These are phyloP conservation scores for Globisporangium middletonii DNA, from an alignment of 352 stramenopile genomes.

Conservation along the genomic window DNA sequence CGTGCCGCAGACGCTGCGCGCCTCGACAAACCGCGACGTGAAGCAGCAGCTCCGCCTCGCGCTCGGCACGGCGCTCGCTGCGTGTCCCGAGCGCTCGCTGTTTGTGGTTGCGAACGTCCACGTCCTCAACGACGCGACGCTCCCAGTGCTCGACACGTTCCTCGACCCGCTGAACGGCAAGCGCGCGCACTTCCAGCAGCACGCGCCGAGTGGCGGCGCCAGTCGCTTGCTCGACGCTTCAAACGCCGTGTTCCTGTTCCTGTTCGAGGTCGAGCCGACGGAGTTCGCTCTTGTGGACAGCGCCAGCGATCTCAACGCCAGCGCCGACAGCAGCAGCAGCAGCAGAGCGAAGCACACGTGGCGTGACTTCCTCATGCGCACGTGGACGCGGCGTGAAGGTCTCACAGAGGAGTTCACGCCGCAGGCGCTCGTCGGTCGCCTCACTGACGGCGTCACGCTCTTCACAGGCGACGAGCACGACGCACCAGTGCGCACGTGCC, in stretches of 20 bases:
- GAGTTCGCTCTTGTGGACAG: background rate
- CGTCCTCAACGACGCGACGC: conserved; percentile 28
- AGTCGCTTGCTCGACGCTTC: conserved; percentile 42
- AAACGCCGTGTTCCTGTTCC: conserved; percentile 54
- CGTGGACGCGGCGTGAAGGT: conserved; percentile 30
- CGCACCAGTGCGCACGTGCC: conserved; percentile 9
- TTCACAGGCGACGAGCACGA: conserved; percentile 4
- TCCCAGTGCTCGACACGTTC: conserved; percentile 63
- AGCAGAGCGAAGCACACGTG: conserved; percentile 13
- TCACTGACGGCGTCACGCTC: conserved; percentile 39
- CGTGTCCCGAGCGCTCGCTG: conserved; percentile 44
- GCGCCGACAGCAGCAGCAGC: conserved; percentile 3
- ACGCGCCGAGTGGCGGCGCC: conserved; percentile 14
- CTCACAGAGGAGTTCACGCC: conserved; percentile 51
- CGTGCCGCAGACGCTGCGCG: conserved; percentile 11
- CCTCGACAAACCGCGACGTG: conserved; percentile 36
- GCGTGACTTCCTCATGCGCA: conserved; percentile 52
- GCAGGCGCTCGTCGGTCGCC: conserved; percentile 52
- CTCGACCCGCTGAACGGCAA: conserved; percentile 65
- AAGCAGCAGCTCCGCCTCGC: conserved; percentile 37
- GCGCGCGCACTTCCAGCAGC: conserved; percentile 51
- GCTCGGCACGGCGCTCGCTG: conserved; percentile 23
- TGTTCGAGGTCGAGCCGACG: conserved; percentile 30
- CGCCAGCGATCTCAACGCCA: background rate
- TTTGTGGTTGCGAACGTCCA: conserved; percentile 52